Percentiles rank a stretch among this genome's conserved stretches.
Evolutionary conservation across 192 early-diverging fungal genomes (phyloP).

Genomic region (Entomortierella parvispora): DNA sequence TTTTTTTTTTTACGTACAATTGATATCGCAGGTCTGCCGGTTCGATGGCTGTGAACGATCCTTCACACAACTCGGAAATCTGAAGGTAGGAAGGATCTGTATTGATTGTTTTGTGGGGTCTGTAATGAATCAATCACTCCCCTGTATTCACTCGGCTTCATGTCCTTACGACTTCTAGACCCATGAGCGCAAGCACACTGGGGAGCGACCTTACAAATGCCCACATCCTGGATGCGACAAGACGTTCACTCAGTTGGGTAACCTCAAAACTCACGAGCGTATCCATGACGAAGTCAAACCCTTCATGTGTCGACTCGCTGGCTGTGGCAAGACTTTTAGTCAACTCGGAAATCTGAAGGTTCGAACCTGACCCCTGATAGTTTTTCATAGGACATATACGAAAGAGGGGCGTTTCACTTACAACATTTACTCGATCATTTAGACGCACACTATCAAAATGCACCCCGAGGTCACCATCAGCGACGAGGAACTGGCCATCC

Average conservation of each 20-base stretch:
- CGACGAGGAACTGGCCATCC: conserved; percentile 36
- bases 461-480: conserved; percentile 44
- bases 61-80: conserved; percentile 81
- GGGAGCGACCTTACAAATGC: conserved; percentile 73
- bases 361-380: no score
- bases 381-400: no score
- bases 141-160: background rate
- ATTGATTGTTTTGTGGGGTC: no score
- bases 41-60: conserved; percentile 69
- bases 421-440: background rate
- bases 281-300: conserved; percentile 80
- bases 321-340: conserved; percentile 75
- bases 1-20: background rate
- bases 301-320: conserved; percentile 70
- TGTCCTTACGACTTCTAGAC: conserved; percentile 10
- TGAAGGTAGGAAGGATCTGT: conserved; percentile 44
- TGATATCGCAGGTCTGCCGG: conserved; percentile 66
- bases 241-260: conserved; percentile 83
- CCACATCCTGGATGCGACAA: conserved; percentile 76
- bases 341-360: conserved; percentile 75
- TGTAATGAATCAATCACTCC: background rate
- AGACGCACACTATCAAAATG: conserved; percentile 48
- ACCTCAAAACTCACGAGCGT: conserved; percentile 83
- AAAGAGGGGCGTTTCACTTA: background rate
- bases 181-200: conserved; percentile 67